phyloP scores from a whole-genome alignment of 164 flowering plant genomes.

The Piper betle region DNA sequence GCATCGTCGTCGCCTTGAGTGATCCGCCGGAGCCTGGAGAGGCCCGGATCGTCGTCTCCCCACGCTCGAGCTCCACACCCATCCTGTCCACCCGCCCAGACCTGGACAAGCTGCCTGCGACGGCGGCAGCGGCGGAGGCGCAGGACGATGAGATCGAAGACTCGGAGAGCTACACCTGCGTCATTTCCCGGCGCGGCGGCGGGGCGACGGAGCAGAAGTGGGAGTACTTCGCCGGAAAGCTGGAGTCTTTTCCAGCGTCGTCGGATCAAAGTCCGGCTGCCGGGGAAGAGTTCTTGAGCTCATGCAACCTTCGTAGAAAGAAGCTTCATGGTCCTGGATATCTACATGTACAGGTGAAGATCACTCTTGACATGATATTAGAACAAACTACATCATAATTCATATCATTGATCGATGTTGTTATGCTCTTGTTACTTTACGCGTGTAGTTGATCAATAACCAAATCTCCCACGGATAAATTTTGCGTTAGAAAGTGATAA shows the following conservation, averaged over 20 bases:
- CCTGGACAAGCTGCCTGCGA: constrained; percentile 6
- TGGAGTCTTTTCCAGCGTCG: constrained; percentile 17
- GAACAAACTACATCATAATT: no score
- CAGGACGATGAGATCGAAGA: constrained; percentile 19
- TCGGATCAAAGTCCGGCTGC: constrained; percentile 2
- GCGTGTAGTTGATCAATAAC: no score
- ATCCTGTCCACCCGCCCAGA: constrained; percentile 11
- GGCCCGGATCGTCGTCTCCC: constrained; percentile 9
- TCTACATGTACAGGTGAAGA: constrained; percentile 53
- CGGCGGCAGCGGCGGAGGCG: constrained; percentile 5
- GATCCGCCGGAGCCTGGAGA: constrained; percentile 8
- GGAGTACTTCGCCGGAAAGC: constrained; percentile 27
- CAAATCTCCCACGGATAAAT: no score
- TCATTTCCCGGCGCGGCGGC: constrained; percentile 35
- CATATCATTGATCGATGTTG: no score
- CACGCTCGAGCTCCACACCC: constrained; percentile 28
- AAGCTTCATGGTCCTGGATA: constrained; percentile 45
- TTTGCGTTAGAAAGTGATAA: no score
- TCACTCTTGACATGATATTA: neutral
- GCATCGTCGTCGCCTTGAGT: constrained; percentile 40
- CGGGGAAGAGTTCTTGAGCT: constrained; percentile 23
- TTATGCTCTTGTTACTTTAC: no score
- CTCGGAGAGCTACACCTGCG: constrained; percentile 60
- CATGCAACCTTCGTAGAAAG: constrained; percentile 45
- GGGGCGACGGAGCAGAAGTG: constrained; percentile 19